A percentile compares a stretch with the other conserved stretches of the same genome.
These are phyloP conservation scores for Fusarium mexicanum DNA, from an alignment of 2,329 filamentous ascomycete species.

Conservation along the genomic window DNA sequence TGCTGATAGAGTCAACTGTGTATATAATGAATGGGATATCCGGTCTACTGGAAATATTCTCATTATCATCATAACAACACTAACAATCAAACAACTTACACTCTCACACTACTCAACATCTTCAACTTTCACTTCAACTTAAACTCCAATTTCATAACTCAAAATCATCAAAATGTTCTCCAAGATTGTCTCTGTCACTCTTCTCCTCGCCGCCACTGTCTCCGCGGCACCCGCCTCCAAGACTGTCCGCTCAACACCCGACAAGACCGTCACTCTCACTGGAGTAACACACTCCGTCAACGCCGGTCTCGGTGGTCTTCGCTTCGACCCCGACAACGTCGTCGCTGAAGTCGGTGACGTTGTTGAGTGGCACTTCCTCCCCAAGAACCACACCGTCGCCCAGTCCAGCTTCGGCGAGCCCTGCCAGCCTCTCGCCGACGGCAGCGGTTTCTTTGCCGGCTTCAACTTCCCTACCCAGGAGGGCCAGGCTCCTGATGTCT, in stretches of 20 bases:
- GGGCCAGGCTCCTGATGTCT: conserved; percentile 53
- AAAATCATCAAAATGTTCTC: conserved; percentile 45
- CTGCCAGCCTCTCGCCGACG: conserved; percentile 52
- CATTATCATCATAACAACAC: conserved; percentile 27
- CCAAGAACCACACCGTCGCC: conserved; percentile 60
- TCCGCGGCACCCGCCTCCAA: conserved; percentile 47
- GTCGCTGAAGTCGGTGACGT: conserved; percentile 59
- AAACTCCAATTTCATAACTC: background rate
- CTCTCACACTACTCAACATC: background rate
- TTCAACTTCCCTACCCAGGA: conserved; percentile 53
- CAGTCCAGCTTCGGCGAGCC: conserved; percentile 55
- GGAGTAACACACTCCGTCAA: conserved; percentile 57
- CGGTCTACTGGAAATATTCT: conserved; percentile 12
- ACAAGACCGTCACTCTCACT: conserved; percentile 49
- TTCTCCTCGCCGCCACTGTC: conserved; percentile 45
- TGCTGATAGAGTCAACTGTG: background rate
- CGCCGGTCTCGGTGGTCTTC: conserved; percentile 56
- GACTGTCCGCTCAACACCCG: conserved; percentile 40
- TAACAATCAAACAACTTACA: conserved; percentile 4
- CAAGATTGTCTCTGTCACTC: conserved; percentile 42
- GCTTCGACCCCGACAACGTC: conserved; percentile 61
- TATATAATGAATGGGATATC: conserved; percentile 38
- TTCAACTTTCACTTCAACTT: background rate
- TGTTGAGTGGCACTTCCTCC: conserved; percentile 65
- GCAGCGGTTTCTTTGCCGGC: conserved; percentile 56